phyloP scores from a whole-genome alignment of 495 filamentous ascomycete species.

The Trichoderma reesei region DNA sequence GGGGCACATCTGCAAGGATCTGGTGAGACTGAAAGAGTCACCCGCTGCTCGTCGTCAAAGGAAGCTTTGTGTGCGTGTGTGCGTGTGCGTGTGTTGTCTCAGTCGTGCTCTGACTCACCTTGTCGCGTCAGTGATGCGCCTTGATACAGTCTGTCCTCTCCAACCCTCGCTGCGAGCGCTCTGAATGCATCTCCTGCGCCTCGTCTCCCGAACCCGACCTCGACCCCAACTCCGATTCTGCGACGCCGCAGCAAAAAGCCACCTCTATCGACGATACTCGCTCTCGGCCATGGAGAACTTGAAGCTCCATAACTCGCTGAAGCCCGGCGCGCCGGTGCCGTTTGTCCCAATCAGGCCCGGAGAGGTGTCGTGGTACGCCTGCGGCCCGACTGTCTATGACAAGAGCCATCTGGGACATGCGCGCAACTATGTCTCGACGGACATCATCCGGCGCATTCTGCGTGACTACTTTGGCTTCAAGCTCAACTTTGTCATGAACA shows the following conservation, averaged over 20 bases:
- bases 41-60: not conserved
- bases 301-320: slow-evolving; percentile 69
- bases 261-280: slow-evolving; percentile 1
- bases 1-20: not conserved
- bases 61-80: not conserved
- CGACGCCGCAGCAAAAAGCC: slow-evolving; percentile 3
- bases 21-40: not conserved
- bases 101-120: not conserved
- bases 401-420: slow-evolving; percentile 85
- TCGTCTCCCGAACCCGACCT: slow-evolving; percentile 16
- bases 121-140: slow-evolving; percentile 8
- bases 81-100: not conserved
- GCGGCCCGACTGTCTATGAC: slow-evolving; percentile 90
- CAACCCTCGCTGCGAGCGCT: slow-evolving; percentile 9
- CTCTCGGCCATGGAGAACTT: slow-evolving; percentile 37
- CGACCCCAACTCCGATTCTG: slow-evolving; percentile 15
- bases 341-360: slow-evolving; percentile 69
- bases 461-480: slow-evolving; percentile 77
- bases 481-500: slow-evolving; percentile 91
- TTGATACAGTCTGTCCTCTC: not conserved
- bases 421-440: slow-evolving; percentile 87
- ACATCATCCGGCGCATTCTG: slow-evolving; percentile 84
- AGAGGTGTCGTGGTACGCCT: slow-evolving; percentile 80
- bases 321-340: slow-evolving; percentile 54
- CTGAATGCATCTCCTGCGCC: slow-evolving; percentile 23